Conservation (phyloP, 495 filamentous ascomycete genomes). For the Neurospora sp. region DNA sequence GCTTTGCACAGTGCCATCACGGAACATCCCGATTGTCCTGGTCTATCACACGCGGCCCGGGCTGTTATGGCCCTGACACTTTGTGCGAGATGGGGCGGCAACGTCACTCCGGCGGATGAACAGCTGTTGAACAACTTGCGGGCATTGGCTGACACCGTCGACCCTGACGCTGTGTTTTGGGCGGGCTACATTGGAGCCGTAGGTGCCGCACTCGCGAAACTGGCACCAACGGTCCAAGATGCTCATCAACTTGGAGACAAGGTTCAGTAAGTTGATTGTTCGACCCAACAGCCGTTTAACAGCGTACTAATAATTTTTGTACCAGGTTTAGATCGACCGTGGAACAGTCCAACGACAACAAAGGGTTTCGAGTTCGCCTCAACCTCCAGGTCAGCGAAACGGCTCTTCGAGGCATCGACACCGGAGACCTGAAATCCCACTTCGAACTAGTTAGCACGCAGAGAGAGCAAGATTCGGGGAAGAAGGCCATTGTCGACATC, state of each 20-base stretch:
- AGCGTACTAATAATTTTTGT: neutral
- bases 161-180: conserved; percentile 31
- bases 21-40: conserved; percentile 57
- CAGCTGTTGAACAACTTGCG: conserved; percentile 29
- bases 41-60: conserved; percentile 61
- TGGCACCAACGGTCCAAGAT: conserved; percentile 26
- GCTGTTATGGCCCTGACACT: conserved; percentile 63
- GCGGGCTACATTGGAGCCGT: conserved; percentile 34
- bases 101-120: conserved; percentile 42
- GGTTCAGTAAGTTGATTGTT: conserved; percentile 21
- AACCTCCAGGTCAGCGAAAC: conserved; percentile 19
- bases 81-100: conserved; percentile 66
- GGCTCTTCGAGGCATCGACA: conserved; percentile 12
- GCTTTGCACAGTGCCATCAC: conserved; percentile 65
- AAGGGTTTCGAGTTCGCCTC: conserved; percentile 21
- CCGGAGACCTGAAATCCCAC: conserved; percentile 13
- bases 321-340: conserved; percentile 20
- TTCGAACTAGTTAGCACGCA: conserved; percentile 24
- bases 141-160: conserved; percentile 18
- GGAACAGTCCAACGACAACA: conserved; percentile 8
- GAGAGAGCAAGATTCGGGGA: conserved; percentile 7
- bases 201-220: conserved; percentile 20
- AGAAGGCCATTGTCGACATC: conserved; percentile 17
- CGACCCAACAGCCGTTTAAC: neutral
- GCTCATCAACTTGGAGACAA: conserved; percentile 8